Evolutionary conservation across 495 filamentous ascomycete species (phyloP).

Genomic region (Aspergillus panamensis): DNA sequence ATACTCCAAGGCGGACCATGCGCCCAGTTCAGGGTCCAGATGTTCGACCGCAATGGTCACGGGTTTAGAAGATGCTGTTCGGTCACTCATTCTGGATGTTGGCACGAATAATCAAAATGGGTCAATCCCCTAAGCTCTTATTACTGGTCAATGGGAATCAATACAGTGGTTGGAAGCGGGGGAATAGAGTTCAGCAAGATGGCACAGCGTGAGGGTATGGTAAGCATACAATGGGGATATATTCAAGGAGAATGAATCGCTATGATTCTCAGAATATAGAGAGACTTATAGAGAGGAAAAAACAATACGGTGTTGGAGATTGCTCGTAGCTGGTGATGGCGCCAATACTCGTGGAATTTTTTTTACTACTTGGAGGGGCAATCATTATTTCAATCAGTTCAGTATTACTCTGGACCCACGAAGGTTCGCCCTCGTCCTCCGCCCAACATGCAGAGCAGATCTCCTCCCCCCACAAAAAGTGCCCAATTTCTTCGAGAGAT

Average conservation of each 20-base stretch:
- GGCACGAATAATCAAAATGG: background rate
- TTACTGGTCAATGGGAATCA: background rate
- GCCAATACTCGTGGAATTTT: background rate
- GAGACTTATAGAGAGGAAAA: background rate
- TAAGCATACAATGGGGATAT: background rate
- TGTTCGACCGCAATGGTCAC: constrained; percentile 84
- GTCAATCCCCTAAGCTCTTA: background rate
- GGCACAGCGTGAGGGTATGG: background rate
- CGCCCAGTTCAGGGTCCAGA: constrained; percentile 87
- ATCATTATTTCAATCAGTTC: background rate
- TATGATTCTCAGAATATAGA: background rate
- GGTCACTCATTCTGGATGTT: constrained; percentile 32
- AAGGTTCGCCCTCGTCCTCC: background rate
- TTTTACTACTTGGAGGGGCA: background rate
- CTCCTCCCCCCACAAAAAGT: background rate
- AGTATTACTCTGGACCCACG: background rate
- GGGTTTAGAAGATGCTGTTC: constrained; percentile 35
- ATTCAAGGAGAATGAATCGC: background rate
- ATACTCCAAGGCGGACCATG: constrained; percentile 92
- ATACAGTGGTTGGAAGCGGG: background rate
- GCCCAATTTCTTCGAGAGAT: background rate
- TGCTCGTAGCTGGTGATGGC: background rate
- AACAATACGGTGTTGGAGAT: background rate
- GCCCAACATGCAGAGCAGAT: background rate
- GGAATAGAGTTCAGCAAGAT: background rate